A percentile compares a stretch with the other conserved stretches of the same genome.
Conservation (phyloP, 2,329 filamentous ascomycete genomes). For the Diaporthe sp. region DNA sequence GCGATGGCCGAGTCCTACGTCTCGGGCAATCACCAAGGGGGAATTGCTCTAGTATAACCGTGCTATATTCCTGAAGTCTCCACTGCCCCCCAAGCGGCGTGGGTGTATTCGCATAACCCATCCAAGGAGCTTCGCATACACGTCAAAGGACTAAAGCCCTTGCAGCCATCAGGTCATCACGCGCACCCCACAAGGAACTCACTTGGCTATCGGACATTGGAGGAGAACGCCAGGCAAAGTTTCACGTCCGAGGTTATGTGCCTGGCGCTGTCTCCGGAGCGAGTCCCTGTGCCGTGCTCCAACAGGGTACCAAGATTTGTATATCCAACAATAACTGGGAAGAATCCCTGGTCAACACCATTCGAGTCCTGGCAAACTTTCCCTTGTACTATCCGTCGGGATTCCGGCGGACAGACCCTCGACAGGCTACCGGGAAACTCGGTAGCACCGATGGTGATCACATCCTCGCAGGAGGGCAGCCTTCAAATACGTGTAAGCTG, state of each 20-base stretch:
- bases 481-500: neutral
- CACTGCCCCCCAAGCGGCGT: neutral
- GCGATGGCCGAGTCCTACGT: neutral
- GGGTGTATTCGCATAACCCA: neutral
- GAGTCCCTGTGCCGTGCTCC: neutral
- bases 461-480: neutral
- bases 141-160: neutral
- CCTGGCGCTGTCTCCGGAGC: neutral
- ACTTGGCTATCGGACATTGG: neutral
- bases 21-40: neutral
- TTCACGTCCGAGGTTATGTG: neutral
- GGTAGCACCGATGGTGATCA: too few species aligned
- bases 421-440: neutral
- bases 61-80: neutral
- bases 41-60: neutral
- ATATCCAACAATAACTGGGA: constrained; percentile 31
- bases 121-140: neutral
- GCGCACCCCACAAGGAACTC: neutral
- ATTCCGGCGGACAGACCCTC: constrained; percentile 7
- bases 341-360: constrained; percentile 4
- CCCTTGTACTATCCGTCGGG: neutral
- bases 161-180: neutral
- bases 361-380: neutral
- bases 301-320: neutral
- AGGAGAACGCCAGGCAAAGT: neutral